Base-by-base conservation (phyloP, 2,329 filamentous ascomycete species). In the Xenoacremonium recifei region DNA sequence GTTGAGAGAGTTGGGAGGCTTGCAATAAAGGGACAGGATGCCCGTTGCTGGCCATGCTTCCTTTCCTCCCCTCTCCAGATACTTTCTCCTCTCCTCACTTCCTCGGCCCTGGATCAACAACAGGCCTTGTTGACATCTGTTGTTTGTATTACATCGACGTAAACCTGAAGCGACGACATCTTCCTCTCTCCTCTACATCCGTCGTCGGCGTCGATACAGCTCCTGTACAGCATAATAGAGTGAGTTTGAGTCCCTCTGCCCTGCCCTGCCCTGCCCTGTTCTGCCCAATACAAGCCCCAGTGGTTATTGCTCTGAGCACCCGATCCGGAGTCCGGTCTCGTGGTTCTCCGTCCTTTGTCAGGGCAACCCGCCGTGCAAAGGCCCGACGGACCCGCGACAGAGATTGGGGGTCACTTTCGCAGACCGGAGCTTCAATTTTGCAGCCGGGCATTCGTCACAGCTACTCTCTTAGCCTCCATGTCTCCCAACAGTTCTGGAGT, bases 251-350 rank as follows among this genome's bases (percentile, higher is more conserved):
- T n/a, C n/a, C n/a, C 4, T 30, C 27, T n/a, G n/a, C n/a, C n/a
- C n/a, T n/a, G n/a, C n/a, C n/a, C n/a, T n/a, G n/a, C n/a, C n/a
- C n/a, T n/a, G n/a, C n/a, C n/a, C n/a, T n/a, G n/a, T n/a, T n/a
- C n/a, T n/a, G n/a, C n/a, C n/a, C n/a, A n/a, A n/a, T n/a, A n/a
- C n/a, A n/a, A n/a, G n/a, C n/a, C n/a, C n/a, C n/a, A n/a, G n/a
- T n/a, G n/a, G n/a, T n/a, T n/a, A n/a, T n/a, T n/a, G n/a, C n/a
- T n/a, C n/a, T n/a, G n/a, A n/a, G n/a, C n/a, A n/a, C n/a, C n/a
- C 31, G 31, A 34, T 34, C 31, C 31, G 31, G 31, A 18, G 17
- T 19, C 31, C 31, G 31, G 31, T 34, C 31, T n/a, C 31, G 31
- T 34, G 31, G 31, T 17, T 30, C 27, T n/a, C 27, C 27, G 4